Base-by-base conservation (phyloP, 108 stramenopile genomes). In the Pseudonitzschia pungens region DNA sequence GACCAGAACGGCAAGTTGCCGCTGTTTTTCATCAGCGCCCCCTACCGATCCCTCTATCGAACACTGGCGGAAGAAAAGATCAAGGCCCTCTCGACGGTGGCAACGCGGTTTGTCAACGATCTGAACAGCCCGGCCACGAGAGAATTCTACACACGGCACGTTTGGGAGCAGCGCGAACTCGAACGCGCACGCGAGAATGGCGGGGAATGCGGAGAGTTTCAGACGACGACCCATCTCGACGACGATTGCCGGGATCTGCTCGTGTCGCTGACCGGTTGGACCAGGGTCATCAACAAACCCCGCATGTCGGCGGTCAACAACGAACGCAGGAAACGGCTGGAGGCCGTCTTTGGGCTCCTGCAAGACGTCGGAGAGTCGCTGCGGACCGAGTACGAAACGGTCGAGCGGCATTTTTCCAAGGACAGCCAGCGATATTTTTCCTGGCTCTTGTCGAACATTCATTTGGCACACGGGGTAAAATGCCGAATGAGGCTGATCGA, bases 401-500 rank as follows among this genome's bases (percentile, higher is more conserved):
- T 78, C 14, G 77, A 78, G 48, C 20, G 32, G 10, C 69, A 51
- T 33, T 78, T 78, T 68, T 68, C 77, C 10, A 15, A 71, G 15
- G 77, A 78, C 27, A 41, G 72, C 21, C 72, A 78, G 40, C 15
- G 41, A 12, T 78, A 72, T 43, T 78, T 78, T 69, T 58, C 77
- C 18, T 68, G 65, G 48, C 72, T 78, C 4, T 4, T 71, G 32
- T 78, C 77, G 4, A 65, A 73, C 27, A 52, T 78, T 41, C 71
- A 48, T 18, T 50, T 72, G 66, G 77, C 70, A 10, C 71, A 69
- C 21, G 71, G 77, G n/a, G 77, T 78, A 16, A 78, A 78, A 26
- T 44, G 57, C 32, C 55, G n/a, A 62, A 78, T 78, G 77, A 33
- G 77, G 45, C 56, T 78, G 43, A 52, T 78, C 21, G 77, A 78